phyloP scores from a whole-genome alignment of 768 basidiomycete genomes.

The Hysterangium stoloniferum region DNA sequence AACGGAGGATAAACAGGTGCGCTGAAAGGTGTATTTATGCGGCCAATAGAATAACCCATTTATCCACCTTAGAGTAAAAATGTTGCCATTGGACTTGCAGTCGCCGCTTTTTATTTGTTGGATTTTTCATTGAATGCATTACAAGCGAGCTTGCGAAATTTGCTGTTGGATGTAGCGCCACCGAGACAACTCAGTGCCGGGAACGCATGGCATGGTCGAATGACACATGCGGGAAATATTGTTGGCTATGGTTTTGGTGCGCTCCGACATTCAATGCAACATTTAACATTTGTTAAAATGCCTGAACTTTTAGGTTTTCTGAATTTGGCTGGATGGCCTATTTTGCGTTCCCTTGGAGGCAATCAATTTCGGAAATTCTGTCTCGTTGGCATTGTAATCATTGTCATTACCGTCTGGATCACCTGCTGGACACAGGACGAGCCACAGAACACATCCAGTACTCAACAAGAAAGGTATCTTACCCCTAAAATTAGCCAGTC shows the following conservation, averaged over 20 bases:
- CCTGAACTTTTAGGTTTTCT: constrained; percentile 55
- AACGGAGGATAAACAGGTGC: constrained; percentile 50
- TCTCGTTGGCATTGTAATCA: constrained; percentile 70
- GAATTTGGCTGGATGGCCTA: constrained; percentile 72
- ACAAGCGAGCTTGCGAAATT: constrained; percentile 86
- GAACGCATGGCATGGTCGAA: constrained; percentile 96
- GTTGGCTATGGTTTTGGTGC: constrained; percentile 87
- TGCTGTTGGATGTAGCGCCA: constrained; percentile 88
- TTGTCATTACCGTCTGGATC: constrained; percentile 75
- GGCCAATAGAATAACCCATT: neutral
- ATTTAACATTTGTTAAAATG: neutral
- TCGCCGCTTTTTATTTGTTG: constrained; percentile 85
- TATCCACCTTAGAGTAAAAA: constrained; percentile 42
- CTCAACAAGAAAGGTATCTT: constrained; percentile 16
- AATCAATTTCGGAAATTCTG: constrained; percentile 96
- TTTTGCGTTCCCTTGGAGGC: constrained; percentile 77
- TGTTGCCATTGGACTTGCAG: constrained; percentile 76
- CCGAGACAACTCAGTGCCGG: constrained; percentile 84
- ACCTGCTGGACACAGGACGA: constrained; percentile 81
- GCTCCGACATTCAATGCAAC: constrained; percentile 14
- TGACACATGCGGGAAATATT: constrained; percentile 96
- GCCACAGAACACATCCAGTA: constrained; percentile 8
- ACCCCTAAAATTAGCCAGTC: constrained; percentile 1
- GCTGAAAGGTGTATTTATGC: constrained; percentile 21
- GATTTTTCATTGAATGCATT: constrained; percentile 98